Evolutionary conservation across 2,329 filamentous ascomycete species (phyloP), one percentile per base, ranked within the genome.

Genomic region (Fusarium tricinctum): DNA sequence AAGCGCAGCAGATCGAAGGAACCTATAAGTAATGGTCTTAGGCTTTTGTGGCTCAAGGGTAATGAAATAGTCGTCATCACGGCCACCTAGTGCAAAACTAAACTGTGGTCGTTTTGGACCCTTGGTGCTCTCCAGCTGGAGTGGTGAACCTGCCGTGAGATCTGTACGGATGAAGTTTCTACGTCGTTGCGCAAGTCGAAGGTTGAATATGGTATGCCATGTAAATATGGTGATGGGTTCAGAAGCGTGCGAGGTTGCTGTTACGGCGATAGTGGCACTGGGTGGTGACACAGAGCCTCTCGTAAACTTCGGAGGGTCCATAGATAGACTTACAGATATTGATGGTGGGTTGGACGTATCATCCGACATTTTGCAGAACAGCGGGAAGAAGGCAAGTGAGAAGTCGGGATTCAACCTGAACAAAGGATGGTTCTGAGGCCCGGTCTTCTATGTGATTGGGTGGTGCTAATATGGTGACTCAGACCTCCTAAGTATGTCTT

Each of bases 1-100:
- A 6, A 43, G 14, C 5, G 5, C 28, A 17, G 6, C 5, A 8
- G 38, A 33, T 4, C 38, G 26, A 15, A 52, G 28, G 14, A 52
- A 23, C 12, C 15, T 26, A 15, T 44, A 12, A 1, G 20, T 26
- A 20, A 44, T 23, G 1, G 20, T 17, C 0, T 3, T 12, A 13
- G 49, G 8, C 12, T 3, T 33, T 17, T 35, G 19, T 17, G 49
- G 20, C 39, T 52, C 28, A 7, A 33, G 6, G 1, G 28, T 33
- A 4, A 43, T n/a, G 20, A 23, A 44, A 19, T 33, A 52, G 2
- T 33, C 5, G 15, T 52, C 39, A 3, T 52, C 39, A 12, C 4
- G 28, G 9, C 28, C 49, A 0, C 26, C 38, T 3, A 52, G 26
- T 17, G 6, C 39, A 44, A 5, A 33, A 19, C 28, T 44, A 3